Evolutionary conservation across 805 yeast species (phyloP).

Genomic region (Saccharomycopsis oosterbeekiorum): DNA sequence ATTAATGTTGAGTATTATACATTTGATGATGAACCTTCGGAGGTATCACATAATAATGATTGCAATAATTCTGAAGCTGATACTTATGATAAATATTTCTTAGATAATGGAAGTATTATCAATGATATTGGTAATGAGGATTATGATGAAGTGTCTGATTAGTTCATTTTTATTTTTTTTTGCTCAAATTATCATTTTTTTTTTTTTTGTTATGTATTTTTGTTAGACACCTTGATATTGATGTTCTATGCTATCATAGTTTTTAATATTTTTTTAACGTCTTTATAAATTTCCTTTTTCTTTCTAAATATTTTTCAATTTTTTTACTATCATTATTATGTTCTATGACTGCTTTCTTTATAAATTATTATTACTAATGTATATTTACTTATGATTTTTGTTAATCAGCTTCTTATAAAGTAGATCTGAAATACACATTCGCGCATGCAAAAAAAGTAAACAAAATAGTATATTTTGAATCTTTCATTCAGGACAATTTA

Average conservation of each 20-base stretch:
- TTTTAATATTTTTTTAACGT: too few relatives aligned
- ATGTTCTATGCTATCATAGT: too few relatives aligned
- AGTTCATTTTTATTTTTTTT: not conserved
- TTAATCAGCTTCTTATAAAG: too few relatives aligned
- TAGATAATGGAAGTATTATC: not conserved
- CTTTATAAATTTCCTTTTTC: too few relatives aligned
- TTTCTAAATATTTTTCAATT: too few relatives aligned
- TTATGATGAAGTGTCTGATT: not conserved
- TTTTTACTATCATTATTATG: too few relatives aligned
- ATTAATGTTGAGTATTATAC: slow-evolving; percentile 24
- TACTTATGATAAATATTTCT: not conserved
- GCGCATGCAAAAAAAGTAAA: not conserved
- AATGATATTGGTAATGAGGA: not conserved
- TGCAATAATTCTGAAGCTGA: not conserved
- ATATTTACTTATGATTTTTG: too few relatives aligned
- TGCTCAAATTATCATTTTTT: not conserved
- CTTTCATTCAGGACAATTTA: not conserved
- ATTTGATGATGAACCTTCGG: slow-evolving; percentile 22
- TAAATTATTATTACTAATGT: not conserved
- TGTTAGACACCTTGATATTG: not conserved
- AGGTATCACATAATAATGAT: not conserved
- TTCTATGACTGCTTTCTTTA: too few relatives aligned
- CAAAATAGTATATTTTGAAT: not conserved
- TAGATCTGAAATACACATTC: not conserved
- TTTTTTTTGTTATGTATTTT: not conserved